These are phyloP conservation scores for Casuarina glauca DNA, from an alignment of 306 rosid genomes.

Conservation along the genomic window DNA sequence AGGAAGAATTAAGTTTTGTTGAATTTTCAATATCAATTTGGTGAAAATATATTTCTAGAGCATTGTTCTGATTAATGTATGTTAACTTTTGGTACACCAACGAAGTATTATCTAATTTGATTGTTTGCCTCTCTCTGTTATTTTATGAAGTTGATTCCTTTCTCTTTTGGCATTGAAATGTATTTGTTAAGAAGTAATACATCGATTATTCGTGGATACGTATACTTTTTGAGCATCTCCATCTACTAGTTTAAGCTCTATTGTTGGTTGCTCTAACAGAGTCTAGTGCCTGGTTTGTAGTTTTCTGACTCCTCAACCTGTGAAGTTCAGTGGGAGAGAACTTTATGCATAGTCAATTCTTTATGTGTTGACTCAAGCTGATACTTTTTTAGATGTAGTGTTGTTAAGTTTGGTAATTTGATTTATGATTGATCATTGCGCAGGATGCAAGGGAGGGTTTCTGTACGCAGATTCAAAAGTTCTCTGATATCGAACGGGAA, in stretches of 20 bases:
- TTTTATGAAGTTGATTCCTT: not conserved
- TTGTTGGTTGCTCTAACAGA: not conserved
- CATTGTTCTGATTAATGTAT: not conserved
- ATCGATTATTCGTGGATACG: not conserved
- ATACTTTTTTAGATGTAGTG: not conserved
- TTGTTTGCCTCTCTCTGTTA: not conserved
- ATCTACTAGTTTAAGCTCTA: not conserved
- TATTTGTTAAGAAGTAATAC: not conserved
- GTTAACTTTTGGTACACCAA: not conserved
- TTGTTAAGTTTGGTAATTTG: slow-evolving; percentile 10
- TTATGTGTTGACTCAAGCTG: not conserved
- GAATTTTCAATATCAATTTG: not conserved
- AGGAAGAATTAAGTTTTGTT: not conserved
- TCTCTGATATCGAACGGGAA: slow-evolving; percentile 68
- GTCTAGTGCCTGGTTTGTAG: not conserved
- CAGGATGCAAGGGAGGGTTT: slow-evolving; percentile 88
- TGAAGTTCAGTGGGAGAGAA: not conserved
- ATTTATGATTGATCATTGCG: slow-evolving; percentile 24
- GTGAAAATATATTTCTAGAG: not conserved
- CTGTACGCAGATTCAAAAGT: slow-evolving; percentile 61
- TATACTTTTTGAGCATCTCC: not conserved
- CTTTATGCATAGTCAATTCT: not conserved
- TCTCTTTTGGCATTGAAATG: not conserved
- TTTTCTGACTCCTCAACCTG: not conserved
- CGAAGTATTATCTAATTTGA: not conserved